phyloP scores from a whole-genome alignment of 2,329 filamentous ascomycete species.

The Pseudogymnoascus sp. region DNA sequence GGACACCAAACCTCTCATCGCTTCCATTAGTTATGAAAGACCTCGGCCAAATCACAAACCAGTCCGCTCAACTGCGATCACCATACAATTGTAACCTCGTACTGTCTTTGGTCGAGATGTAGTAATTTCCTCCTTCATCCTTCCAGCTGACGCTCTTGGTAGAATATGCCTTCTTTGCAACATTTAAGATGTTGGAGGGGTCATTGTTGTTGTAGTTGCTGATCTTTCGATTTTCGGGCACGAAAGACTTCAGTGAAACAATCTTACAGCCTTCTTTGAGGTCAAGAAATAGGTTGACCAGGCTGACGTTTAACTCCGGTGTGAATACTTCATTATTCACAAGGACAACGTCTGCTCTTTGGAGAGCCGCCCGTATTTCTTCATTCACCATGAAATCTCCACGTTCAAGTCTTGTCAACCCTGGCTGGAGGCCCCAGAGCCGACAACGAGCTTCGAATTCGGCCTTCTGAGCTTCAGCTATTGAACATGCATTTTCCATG shows the following conservation, averaged over 20 bases:
- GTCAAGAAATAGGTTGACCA: conserved; percentile 87
- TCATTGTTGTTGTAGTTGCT: conserved; percentile 66
- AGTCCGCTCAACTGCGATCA: conserved; percentile 1
- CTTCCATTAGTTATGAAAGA: conserved; percentile 9
- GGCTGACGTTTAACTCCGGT: conserved; percentile 72
- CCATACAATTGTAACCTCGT: conserved; percentile 15
- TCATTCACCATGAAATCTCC: conserved; percentile 76
- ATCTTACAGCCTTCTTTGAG: conserved; percentile 85
- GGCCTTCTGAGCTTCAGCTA: conserved; percentile 70
- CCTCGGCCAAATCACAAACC: conserved; percentile 3
- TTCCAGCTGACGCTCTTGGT: conserved; percentile 81
- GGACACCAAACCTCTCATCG: not conserved
- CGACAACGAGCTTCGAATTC: conserved; percentile 82
- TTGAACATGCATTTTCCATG: conserved; percentile 81
- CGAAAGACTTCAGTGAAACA: conserved; percentile 87
- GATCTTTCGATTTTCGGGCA: conserved; percentile 70
- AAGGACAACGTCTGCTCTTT: conserved; percentile 85
- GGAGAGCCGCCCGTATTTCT: conserved; percentile 64
- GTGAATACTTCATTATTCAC: conserved; percentile 98
- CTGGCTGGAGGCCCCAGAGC: conserved; percentile 80
- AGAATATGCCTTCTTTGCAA: conserved; percentile 64
- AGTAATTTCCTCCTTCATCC: conserved; percentile 74
- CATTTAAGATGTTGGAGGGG: conserved; percentile 73
- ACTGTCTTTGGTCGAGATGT: conserved; percentile 64
- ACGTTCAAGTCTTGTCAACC: conserved; percentile 68